Evolutionary conservation across 2,329 filamentous ascomycete species (phyloP), one percentile per base, ranked within the genome.

Genomic region (Colletotrichum sp.): DNA sequence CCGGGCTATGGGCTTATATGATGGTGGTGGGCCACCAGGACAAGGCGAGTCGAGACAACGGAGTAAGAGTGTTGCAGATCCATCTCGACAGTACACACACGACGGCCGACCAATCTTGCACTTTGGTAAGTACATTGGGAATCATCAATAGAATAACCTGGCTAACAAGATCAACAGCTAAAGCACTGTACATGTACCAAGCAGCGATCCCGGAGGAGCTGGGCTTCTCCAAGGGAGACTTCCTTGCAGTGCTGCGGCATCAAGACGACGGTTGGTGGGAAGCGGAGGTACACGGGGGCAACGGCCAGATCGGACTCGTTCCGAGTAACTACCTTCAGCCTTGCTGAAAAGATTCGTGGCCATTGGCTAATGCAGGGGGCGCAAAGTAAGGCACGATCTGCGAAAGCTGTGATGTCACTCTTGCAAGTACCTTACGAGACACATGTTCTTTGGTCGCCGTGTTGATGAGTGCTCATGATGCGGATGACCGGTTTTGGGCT

Each of bases 211-310:
- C 96, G 0, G 97, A 99, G 83, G 98, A 99, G 85, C 88, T 99
- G 24, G 94, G 94, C 16, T 99, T 99, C 84, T 89, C 90, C 63
- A 99, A 99, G 87, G 96, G 96, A 64, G 98, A 99, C 82, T 92
- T 96, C 75, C 89, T 99, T 16, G 95, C 96, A 3, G 93, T 99
- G 16, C 88, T 98, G 63, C 91, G 96, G 76, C 92, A 98, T 81
- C 97, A 99, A 86, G 97, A 99, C 83, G 97, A 99, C 82, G 97
- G 97, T 24, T 99, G 97, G 97, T 99, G 98, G 97, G 97, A 99
- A 87, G 98, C 98, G 15, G 96, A 98, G 84, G 92, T 98, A 55
- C 95, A 96, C 62, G 93, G 93, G 28, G 89, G 90, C 78, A 90
- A 89, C 78, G 92, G 90, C 66, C 89, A 86, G 66, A 83, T 89